A percentile compares a stretch with the other conserved stretches of the same genome.
These are phyloP conservation scores for Gymnopilus dilepis DNA, from an alignment of 768 basidiomycete genomes.

Conservation along the genomic window DNA sequence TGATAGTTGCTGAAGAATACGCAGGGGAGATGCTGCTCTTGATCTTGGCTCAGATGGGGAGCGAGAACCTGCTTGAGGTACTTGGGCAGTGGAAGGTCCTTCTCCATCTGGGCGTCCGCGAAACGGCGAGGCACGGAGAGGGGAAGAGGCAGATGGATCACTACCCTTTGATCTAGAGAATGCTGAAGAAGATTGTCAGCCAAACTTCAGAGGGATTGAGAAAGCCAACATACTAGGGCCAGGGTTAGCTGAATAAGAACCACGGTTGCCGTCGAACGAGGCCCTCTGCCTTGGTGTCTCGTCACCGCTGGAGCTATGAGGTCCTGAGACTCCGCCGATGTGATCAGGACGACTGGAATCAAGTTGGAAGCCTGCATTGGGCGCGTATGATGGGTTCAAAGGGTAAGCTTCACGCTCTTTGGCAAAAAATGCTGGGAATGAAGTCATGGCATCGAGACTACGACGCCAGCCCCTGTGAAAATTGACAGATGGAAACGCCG, in stretches of 20 bases:
- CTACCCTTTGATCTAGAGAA: slow-evolving; percentile 38
- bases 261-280: slow-evolving; percentile 57
- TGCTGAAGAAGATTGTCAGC: slow-evolving; percentile 22
- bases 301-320: slow-evolving; percentile 43
- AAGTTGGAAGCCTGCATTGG: slow-evolving; percentile 16
- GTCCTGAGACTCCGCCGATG: slow-evolving; percentile 21
- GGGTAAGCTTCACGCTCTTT: slow-evolving; percentile 27
- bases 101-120: slow-evolving; percentile 20
- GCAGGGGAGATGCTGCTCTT: slow-evolving; percentile 61
- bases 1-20: slow-evolving; percentile 59
- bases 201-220: neutral
- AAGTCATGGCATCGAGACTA: slow-evolving; percentile 47
- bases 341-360: neutral
- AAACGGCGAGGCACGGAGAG: slow-evolving; percentile 34
- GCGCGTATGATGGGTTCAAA: slow-evolving; percentile 18
- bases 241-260: slow-evolving; percentile 44
- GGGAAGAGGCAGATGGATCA: slow-evolving; percentile 40
- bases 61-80: slow-evolving; percentile 27
- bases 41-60: slow-evolving; percentile 56
- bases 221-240: slow-evolving; percentile 40
- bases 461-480: slow-evolving; percentile 39
- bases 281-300: slow-evolving; percentile 56
- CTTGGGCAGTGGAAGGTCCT: neutral
- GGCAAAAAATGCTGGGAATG: slow-evolving; percentile 45
- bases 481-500: slow-evolving; percentile 24